Evolutionary conservation across 177 flowering plant species (phyloP).

Genomic region (Vitis hybrid): DNA sequence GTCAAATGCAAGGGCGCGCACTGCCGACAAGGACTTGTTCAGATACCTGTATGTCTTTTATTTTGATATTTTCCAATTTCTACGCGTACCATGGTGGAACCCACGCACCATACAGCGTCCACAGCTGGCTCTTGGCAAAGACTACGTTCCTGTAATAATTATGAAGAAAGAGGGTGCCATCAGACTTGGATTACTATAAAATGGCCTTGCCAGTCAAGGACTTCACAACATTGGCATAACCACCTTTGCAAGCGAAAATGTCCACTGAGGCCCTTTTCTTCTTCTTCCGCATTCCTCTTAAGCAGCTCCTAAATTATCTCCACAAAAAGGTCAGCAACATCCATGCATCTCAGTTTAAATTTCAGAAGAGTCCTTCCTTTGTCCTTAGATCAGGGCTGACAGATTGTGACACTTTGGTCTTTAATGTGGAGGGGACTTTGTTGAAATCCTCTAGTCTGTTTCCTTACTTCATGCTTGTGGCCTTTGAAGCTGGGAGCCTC

Average conservation of each 20-base stretch:
- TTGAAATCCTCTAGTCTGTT: slow-evolving; percentile 54
- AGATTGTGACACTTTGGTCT: slow-evolving; percentile 33
- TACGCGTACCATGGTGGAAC: too few relatives aligned
- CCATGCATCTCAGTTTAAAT: slow-evolving; percentile 8
- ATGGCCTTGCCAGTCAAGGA: not conserved
- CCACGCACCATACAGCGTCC: too few relatives aligned
- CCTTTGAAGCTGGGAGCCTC: slow-evolving; percentile 76
- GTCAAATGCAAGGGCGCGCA: too few relatives aligned
- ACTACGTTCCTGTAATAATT: too few relatives aligned
- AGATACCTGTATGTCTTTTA: too few relatives aligned
- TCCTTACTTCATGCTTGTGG: slow-evolving; percentile 83
- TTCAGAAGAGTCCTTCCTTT: slow-evolving; percentile 22
- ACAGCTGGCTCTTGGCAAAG: too few relatives aligned
- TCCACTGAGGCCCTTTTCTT: slow-evolving; percentile 5
- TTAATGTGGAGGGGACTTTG: slow-evolving; percentile 57
- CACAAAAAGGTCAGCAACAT: slow-evolving; percentile 16
- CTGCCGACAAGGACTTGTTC: too few relatives aligned
- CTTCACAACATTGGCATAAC: not conserved
- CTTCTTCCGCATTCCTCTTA: slow-evolving; percentile 16
- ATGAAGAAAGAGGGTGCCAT: too few relatives aligned
- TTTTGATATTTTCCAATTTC: too few relatives aligned
- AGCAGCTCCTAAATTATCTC: slow-evolving; percentile 15
- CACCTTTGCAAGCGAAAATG: slow-evolving; percentile 5
- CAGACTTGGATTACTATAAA: too few relatives aligned
- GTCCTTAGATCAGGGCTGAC: slow-evolving; percentile 22